Percentiles rank a stretch among this genome's conserved stretches.
phyloP scores from a whole-genome alignment of 345 rosid genomes.

The Cardamine resedifolia region DNA sequence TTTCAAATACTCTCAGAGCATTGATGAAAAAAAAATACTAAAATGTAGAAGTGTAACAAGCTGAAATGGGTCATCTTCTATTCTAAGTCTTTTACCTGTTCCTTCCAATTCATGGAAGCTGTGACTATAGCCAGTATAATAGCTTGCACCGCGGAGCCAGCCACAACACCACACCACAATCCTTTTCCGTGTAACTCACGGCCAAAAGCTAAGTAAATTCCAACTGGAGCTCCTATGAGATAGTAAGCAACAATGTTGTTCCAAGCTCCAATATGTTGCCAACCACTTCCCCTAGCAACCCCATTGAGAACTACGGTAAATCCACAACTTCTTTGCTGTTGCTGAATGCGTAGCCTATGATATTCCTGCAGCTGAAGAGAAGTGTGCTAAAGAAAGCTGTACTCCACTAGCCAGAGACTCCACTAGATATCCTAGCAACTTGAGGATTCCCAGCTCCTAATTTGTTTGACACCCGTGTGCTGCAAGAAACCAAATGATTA shows the following conservation, averaged over 20 bases:
- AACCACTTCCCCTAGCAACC: conserved; percentile 47
- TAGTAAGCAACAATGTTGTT: conserved; percentile 38
- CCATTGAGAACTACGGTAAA: conserved; percentile 30
- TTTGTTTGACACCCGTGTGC: conserved; percentile 52
- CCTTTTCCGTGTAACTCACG: conserved; percentile 37
- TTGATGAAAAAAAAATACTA: neutral
- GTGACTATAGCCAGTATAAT: conserved; percentile 32
- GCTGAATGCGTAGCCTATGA: conserved; percentile 23
- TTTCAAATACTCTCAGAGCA: neutral
- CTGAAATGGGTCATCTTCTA: too few species aligned
- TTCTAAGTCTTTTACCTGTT: conserved; percentile 19
- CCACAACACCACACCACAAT: conserved; percentile 43
- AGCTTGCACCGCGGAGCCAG: conserved; percentile 43
- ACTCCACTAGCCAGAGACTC: conserved; percentile 30
- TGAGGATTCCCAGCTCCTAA: conserved; percentile 40
- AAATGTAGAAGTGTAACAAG: neutral
- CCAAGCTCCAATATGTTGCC: conserved; percentile 45
- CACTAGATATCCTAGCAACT: conserved; percentile 23
- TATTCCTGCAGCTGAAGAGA: conserved; percentile 31
- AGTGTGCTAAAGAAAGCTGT: conserved; percentile 29
- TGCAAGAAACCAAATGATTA: conserved; percentile 13
- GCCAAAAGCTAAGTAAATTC: conserved; percentile 34
- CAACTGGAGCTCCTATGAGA: conserved; percentile 43
- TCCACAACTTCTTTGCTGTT: conserved; percentile 32
- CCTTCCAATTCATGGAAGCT: conserved; percentile 39